Percentiles rank a stretch among this genome's conserved stretches.
These are phyloP conservation scores for Solanum arcanum DNA, from an alignment of 257 asterid genomes.

Conservation along the genomic window DNA sequence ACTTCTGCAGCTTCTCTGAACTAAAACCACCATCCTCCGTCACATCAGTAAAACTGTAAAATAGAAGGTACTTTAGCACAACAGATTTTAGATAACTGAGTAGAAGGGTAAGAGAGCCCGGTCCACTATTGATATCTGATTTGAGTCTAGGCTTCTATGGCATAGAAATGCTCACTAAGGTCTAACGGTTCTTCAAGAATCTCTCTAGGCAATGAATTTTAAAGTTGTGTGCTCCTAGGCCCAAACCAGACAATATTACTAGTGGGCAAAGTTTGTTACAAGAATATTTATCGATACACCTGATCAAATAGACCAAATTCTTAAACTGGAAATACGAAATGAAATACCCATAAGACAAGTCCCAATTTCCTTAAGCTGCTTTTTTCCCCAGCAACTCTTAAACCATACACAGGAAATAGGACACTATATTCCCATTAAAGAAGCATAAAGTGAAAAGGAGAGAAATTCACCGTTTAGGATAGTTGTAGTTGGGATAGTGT, in stretches of 20 bases:
- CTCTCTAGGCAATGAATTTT: neutral
- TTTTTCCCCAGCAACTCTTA: neutral
- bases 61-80: neutral
- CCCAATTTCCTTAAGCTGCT: neutral
- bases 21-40: slow-evolving; percentile 1
- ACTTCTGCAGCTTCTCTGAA: slow-evolving; percentile 47
- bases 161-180: neutral
- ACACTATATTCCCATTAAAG: neutral
- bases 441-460: neutral
- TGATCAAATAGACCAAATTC: neutral
- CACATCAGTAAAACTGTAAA: slow-evolving; percentile 41
- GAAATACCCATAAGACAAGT: neutral
- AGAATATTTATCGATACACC: neutral
- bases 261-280: neutral
- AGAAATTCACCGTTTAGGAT: slow-evolving; percentile 52
- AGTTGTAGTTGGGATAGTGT: slow-evolving; percentile 39
- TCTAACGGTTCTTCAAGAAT: neutral
- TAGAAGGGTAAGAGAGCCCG: neutral
- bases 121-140: neutral
- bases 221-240: neutral
- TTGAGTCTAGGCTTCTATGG: neutral
- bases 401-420: neutral
- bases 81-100: neutral
- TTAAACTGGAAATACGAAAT: neutral
- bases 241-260: neutral